A percentile compares a stretch with the other conserved stretches of the same genome.
These are phyloP conservation scores for Phyllosticta paracitricarpa DNA, from an alignment of 2,329 filamentous ascomycete genomes.

Conservation along the genomic window DNA sequence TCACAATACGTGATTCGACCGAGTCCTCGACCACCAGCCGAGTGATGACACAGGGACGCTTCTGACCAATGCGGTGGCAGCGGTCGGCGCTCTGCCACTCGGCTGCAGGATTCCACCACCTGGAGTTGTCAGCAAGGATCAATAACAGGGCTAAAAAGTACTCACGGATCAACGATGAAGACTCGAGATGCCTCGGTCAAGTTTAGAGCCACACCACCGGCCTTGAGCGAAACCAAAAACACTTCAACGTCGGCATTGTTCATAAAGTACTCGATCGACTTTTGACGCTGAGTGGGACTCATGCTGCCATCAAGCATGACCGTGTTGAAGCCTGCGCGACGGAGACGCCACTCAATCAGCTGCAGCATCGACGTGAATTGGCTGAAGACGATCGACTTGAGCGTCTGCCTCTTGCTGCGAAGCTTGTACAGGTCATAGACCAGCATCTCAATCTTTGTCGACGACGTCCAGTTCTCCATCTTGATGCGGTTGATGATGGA, in stretches of 20 bases:
- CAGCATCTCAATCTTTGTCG: slow-evolving; percentile 94
- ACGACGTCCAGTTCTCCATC: slow-evolving; percentile 98
- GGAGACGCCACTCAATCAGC: slow-evolving; percentile 91
- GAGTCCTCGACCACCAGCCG: slow-evolving; percentile 94
- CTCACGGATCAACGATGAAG: slow-evolving; percentile 91
- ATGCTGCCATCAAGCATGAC: slow-evolving; percentile 98
- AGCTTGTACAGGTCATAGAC: slow-evolving; percentile 90
- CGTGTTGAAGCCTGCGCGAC: slow-evolving; percentile 92
- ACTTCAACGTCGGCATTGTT: slow-evolving; percentile 88
- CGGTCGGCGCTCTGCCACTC: slow-evolving; percentile 95
- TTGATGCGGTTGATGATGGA: slow-evolving; percentile 98
- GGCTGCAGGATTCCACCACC: slow-evolving; percentile 99
- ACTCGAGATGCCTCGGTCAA: slow-evolving; percentile 89
- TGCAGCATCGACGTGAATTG: slow-evolving; percentile 97
- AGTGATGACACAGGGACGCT: slow-evolving; percentile 86
- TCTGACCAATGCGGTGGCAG: slow-evolving; percentile 86
- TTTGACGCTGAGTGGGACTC: slow-evolving; percentile 87
- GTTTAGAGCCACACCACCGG: slow-evolving; percentile 90
- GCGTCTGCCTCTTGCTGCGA: slow-evolving; percentile 81
- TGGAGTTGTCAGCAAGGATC: slow-evolving; percentile 24
- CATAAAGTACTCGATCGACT: slow-evolving; percentile 95
- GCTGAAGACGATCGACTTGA: slow-evolving; percentile 96
- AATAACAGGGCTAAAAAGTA: slow-evolving; percentile 19
- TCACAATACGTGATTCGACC: slow-evolving; percentile 89
- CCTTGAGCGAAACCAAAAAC: slow-evolving; percentile 91